Base-by-base conservation (phyloP, 2,329 filamentous ascomycete genomes). In the Colletotrichum salicis region DNA sequence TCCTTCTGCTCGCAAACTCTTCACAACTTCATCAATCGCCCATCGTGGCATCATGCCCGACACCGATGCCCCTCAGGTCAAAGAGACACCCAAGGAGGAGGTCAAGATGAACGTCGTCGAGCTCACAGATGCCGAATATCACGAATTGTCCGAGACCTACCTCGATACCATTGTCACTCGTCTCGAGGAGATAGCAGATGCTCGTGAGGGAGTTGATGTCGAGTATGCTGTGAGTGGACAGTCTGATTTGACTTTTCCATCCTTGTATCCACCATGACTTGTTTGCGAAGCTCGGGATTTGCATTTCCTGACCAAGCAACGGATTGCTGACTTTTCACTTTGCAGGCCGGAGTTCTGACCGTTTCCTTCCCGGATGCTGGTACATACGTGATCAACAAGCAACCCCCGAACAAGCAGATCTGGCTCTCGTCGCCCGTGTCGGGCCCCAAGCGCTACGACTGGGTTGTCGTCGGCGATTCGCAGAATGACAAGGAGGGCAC, bases 331-430 rank as follows among this genome's bases (percentile, higher is more conserved):
- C 27, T 35, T 51, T 11, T 22, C 2, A 5, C 8, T 3, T 4
- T 15, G 57, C 77, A 98, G 95, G 89, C 94, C 65, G 96, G 96
- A 67, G 95, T 98, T 67, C 87, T 98, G 76, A 95, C 91, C 74
- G 86, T 98, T 78, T 87, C 85, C 7, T 90, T 94, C 76, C 89
- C 90, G 1, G 85, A 87, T 13, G 86, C 90, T 62, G 95, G 95
- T 73, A 96, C 90, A 35, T 99, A 97, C 80, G 94, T 99, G 72
- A 89, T 99, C 84, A 99, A 99, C 89, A 99, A 99, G 83, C 96
- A 99, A 82, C 96, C 96, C 0, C 95, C 96, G 24, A 98, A 98
- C 87, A 96, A 95, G 86, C 96, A 93, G 80, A 97, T 99, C 79
- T 99, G 96, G 96, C 90, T 98, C 57, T 96, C 94, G 48, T 97